phyloP scores from a whole-genome alignment of 345 rosid genomes.

The Eucalyptus curtisii region DNA sequence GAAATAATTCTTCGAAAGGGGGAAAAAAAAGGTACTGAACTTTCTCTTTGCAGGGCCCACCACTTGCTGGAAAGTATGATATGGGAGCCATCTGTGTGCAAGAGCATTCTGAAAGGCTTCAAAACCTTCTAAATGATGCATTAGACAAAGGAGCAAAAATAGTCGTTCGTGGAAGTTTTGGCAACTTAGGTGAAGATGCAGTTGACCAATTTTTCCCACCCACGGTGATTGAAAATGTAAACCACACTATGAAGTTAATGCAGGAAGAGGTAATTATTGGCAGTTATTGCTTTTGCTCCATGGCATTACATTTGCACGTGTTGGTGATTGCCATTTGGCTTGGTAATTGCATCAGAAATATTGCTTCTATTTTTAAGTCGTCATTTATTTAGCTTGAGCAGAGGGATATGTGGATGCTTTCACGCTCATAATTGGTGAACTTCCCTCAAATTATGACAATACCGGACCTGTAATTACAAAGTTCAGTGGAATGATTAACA shows the following conservation, averaged over 20 bases:
- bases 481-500: background rate
- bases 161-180: conserved; percentile 87
- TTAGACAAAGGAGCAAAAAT: conserved; percentile 87
- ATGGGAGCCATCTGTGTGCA: conserved; percentile 98
- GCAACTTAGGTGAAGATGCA: conserved; percentile 82
- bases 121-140: conserved; percentile 79
- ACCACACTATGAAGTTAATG: conserved; percentile 91
- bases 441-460: background rate
- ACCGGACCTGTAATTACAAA: background rate
- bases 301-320: background rate
- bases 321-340: background rate
- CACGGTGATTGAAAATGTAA: conserved; percentile 66
- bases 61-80: conserved; percentile 79
- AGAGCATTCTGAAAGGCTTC: conserved; percentile 89
- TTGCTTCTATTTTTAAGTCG: background rate
- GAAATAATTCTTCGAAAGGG: background rate
- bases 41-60: conserved; percentile 69
- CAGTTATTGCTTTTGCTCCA: background rate
- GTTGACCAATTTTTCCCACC: conserved; percentile 97
- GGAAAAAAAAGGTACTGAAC: background rate
- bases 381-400: background rate
- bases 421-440: background rate
- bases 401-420: background rate
- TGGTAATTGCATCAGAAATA: background rate
- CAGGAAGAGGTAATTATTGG: conserved; percentile 70